Percentiles rank a stretch among this genome's conserved stretches.
These are phyloP conservation scores for Macadamia integrifolia DNA, from an alignment of 164 flowering plant species.

Conservation along the genomic window DNA sequence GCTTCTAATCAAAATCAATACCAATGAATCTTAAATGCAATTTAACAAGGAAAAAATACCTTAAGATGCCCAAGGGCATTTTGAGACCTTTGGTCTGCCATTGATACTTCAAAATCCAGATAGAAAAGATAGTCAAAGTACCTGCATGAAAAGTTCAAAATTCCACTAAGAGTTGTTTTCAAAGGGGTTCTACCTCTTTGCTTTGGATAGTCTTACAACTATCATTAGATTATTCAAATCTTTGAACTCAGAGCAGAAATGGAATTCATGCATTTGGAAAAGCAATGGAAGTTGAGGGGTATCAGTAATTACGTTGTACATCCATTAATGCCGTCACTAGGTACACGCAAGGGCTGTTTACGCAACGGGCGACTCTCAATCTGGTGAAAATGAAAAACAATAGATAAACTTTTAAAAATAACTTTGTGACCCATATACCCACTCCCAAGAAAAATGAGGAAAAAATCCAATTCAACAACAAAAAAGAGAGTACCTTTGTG, in stretches of 20 bases:
- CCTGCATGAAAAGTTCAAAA: constrained; percentile 26
- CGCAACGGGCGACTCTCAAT: constrained; percentile 91
- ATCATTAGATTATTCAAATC: too few relatives aligned
- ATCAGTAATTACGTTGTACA: constrained; percentile 35
- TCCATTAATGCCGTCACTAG: constrained; percentile 47
- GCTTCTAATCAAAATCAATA: background rate
- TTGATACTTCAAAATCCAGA: constrained; percentile 94
- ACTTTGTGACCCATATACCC: background rate
- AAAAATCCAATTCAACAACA: background rate
- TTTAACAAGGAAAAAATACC: constrained; percentile 25
- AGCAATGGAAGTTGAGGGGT: background rate
- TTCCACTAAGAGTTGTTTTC: background rate
- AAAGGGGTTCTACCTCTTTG: too few relatives aligned
- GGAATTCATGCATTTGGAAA: background rate
- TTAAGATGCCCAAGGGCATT: constrained; percentile 79
- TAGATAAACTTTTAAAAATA: background rate
- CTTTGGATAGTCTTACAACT: too few relatives aligned
- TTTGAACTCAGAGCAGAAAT: too few relatives aligned
- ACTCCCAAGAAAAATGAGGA: background rate
- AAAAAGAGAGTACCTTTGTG: constrained; percentile 48
- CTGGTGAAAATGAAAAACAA: constrained; percentile 30
- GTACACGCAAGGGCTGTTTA: constrained; percentile 44
- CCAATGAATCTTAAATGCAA: background rate
- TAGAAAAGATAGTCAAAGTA: constrained; percentile 88
- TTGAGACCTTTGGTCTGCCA: constrained; percentile 77